Percentiles rank a stretch among this genome's conserved stretches.
Evolutionary conservation across 345 rosid genomes (phyloP).

Genomic region (Lumnitzera littorea): DNA sequence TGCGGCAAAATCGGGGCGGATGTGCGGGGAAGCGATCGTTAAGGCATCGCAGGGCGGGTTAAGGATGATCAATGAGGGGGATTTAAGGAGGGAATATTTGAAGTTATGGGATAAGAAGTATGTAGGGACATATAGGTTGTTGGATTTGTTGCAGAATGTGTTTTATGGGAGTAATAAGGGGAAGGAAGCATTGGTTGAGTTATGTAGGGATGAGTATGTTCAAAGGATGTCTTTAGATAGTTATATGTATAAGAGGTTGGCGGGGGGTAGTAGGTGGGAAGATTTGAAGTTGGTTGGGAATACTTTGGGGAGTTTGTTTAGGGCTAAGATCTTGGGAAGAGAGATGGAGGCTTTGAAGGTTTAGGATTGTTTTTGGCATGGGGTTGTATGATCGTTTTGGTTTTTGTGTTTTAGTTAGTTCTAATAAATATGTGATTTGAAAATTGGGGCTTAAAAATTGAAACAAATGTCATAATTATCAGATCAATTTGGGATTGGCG

Average conservation of each 20-base stretch:
- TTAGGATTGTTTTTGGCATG: not conserved
- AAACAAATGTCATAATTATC: no score
- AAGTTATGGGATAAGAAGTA: constrained; percentile 44
- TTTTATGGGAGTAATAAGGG: constrained; percentile 35
- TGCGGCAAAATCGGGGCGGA: constrained; percentile 62
- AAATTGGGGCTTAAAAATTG: no score
- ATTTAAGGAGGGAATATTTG: constrained; percentile 54
- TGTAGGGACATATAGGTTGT: constrained; percentile 32
- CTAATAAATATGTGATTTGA: no score
- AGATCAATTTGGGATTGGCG: no score
- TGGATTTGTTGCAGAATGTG: constrained; percentile 51
- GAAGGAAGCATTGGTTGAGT: constrained; percentile 66
- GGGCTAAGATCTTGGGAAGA: constrained; percentile 34
- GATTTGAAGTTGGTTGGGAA: constrained; percentile 36
- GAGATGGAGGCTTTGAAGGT: constrained; percentile 24
- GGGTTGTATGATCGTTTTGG: no score
- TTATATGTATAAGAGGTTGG: constrained; percentile 57
- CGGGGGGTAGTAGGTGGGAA: constrained; percentile 29
- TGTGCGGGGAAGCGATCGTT: constrained; percentile 60
- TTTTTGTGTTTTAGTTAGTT: no score
- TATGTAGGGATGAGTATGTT: constrained; percentile 62
- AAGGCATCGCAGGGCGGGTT: constrained; percentile 49
- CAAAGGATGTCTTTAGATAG: constrained; percentile 66
- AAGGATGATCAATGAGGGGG: constrained; percentile 33
- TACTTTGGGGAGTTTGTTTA: constrained; percentile 35